Evolutionary conservation across 2,329 filamentous ascomycete species (phyloP).

Genomic region (Xylaria hypoxylon): DNA sequence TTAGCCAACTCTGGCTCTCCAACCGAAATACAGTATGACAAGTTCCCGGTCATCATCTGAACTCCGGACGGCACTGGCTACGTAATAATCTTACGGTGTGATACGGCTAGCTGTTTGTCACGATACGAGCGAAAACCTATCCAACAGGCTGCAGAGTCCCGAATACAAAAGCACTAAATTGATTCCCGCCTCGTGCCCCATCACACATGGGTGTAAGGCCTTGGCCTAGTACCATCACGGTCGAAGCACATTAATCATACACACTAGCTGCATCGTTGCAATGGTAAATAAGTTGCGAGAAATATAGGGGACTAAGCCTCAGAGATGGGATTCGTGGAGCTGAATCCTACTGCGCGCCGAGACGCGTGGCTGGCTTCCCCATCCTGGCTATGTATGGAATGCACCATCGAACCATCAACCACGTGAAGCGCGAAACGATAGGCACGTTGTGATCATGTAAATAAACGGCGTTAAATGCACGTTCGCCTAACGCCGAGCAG

Average conservation of each 20-base stretch:
- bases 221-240: not conserved
- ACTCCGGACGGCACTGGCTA: no score
- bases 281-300: no score
- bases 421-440: not conserved
- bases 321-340: not conserved
- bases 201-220: not conserved
- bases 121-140: not conserved
- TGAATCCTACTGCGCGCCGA: not conserved
- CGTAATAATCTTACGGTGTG: not conserved
- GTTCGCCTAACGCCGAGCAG: not conserved
- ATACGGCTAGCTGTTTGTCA: not conserved
- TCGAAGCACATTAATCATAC: not conserved
- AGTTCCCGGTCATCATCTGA: not conserved
- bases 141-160: not conserved
- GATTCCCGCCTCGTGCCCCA: not conserved
- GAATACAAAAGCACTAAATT: not conserved
- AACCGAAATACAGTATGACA: not conserved
- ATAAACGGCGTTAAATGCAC: not conserved
- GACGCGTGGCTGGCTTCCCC: conserved; percentile 3
- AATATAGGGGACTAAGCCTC: not conserved
- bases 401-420: not conserved
- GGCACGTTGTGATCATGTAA: not conserved
- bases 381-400: not conserved
- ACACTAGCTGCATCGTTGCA: not conserved
- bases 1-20: not conserved